These are phyloP conservation scores for Fusarium armeniacum DNA, from an alignment of 2,329 filamentous ascomycete species.

Conservation along the genomic window DNA sequence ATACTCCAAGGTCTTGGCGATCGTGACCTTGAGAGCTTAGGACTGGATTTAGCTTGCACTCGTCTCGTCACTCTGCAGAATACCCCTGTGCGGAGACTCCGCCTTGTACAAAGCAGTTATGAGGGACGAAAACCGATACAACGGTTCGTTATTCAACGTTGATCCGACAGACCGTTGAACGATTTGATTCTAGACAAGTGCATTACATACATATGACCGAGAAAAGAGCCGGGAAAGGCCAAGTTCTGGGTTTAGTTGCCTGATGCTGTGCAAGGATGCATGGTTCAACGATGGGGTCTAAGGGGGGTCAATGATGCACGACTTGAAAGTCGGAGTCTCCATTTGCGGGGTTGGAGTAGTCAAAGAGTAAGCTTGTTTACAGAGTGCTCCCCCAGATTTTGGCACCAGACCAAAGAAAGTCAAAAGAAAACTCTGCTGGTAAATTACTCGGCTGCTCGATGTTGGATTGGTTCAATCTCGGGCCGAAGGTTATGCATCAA, in stretches of 20 bases:
- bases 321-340: conserved; percentile 13
- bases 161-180: not conserved
- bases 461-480: conserved; percentile 24
- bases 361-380: conserved; percentile 3
- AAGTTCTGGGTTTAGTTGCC: conserved; percentile 16
- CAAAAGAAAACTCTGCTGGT: conserved; percentile 1
- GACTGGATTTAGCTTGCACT: not conserved
- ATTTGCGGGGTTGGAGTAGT: conserved; percentile 26
- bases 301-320: conserved; percentile 12
- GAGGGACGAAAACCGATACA: not conserved
- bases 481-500: conserved; percentile 32
- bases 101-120: conserved; percentile 1
- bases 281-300: conserved; percentile 7
- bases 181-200: not conserved
- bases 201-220: conserved; percentile 25
- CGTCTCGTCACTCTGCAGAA: conserved; percentile 24
- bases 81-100: conserved; percentile 33
- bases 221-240: conserved; percentile 37
- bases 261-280: conserved; percentile 30
- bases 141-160: not conserved
- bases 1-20: conserved; percentile 16
- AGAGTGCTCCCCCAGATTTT: conserved; percentile 12
- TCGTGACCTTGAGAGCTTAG: not conserved
- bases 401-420: not conserved
- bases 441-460: conserved; percentile 8